Evolutionary conservation across 257 asterid species (phyloP), one percentile per base, ranked within the genome.

Genomic region (Hygrophila difformis): DNA sequence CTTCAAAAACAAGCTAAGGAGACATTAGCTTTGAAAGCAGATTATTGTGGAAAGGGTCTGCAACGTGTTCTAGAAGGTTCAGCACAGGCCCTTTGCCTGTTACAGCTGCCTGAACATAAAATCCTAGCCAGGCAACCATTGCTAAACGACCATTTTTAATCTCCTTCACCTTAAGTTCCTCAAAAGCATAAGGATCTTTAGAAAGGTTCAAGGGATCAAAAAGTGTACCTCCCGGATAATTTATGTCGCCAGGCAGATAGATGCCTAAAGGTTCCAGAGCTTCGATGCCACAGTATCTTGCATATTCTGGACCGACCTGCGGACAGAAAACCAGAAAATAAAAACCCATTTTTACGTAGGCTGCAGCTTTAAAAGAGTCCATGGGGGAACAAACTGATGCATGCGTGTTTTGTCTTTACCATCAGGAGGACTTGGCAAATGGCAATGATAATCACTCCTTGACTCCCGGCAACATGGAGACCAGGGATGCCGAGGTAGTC

Each of bases 401-500:
- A n/a, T 20, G 13, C 19, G 38, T 24, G 42, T n/a, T 29, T 40
- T 7, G 20, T 9, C 5, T 24, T 66, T 71, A 87, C 97, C 97
- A 88, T 88, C 29, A 88, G 75, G 47, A 88, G 93, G 29, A 62
- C 93, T 79, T 88, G 97, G 49, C 95, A 88, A 47, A 84, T 69
- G 51, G 93, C 97, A 65, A 88, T 88, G 71, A 88, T 75, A 23
- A 74, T 57, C 42, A 88, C 89, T 60, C 95, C 95, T 75, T 88
- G 95, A 57, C 97, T 72, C 67, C 97, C 95, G 31, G 97, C 95
- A n/a, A 88, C 44, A 67, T 79, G 97, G 45, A 88, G 76, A 35
- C 97, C 95, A 8, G 97, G 97, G 61, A 88, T 88, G 71, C 97
- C 95, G 12, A 88, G 88, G 61, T 88, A 88, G 70, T 88, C 97